These are phyloP conservation scores for Collybia nuda DNA, from an alignment of 768 basidiomycete genomes.

Conservation along the genomic window DNA sequence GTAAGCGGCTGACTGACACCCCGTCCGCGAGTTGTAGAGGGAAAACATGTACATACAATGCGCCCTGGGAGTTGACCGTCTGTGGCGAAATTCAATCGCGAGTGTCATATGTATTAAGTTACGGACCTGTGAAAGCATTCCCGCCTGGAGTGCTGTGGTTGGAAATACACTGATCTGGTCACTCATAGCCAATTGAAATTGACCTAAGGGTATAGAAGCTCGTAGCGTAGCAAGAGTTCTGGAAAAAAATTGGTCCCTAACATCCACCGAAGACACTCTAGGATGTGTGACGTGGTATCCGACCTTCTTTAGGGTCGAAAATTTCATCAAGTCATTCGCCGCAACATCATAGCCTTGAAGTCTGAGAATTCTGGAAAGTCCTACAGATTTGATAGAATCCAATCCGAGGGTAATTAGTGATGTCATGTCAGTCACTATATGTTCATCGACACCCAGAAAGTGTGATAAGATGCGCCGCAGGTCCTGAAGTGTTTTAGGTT, in stretches of 20 bases:
- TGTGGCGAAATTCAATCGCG: slow-evolving; percentile 8
- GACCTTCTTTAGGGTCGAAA: slow-evolving; percentile 19
- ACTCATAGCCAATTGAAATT: slow-evolving; percentile 16
- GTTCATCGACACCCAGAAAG: slow-evolving; percentile 23
- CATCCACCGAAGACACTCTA: no score
- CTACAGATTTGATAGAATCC: slow-evolving; percentile 48
- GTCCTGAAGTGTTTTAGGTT: slow-evolving; percentile 12
- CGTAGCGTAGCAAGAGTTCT: background rate
- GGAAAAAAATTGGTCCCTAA: background rate
- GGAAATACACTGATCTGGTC: slow-evolving; percentile 37
- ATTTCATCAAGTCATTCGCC: slow-evolving; percentile 36
- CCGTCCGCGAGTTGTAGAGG: slow-evolving; percentile 18
- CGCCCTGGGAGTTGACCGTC: slow-evolving; percentile 28
- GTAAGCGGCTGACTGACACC: slow-evolving; percentile 25
- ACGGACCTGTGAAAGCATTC: slow-evolving; percentile 49
- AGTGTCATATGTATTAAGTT: background rate
- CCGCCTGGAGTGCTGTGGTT: slow-evolving; percentile 43
- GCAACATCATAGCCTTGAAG: slow-evolving; percentile 30
- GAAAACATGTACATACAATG: slow-evolving; percentile 30
- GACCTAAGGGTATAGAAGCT: slow-evolving; percentile 10
- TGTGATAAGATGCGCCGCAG: slow-evolving; percentile 19
- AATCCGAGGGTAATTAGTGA: slow-evolving; percentile 46
- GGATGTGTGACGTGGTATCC: no score
- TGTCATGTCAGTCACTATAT: slow-evolving; percentile 18
- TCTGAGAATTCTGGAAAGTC: slow-evolving; percentile 33